Percentiles rank a stretch among this genome's conserved stretches.
These are phyloP conservation scores for Decorospora gaudefroyi DNA, from an alignment of 2,329 filamentous ascomycete genomes.

Conservation along the genomic window DNA sequence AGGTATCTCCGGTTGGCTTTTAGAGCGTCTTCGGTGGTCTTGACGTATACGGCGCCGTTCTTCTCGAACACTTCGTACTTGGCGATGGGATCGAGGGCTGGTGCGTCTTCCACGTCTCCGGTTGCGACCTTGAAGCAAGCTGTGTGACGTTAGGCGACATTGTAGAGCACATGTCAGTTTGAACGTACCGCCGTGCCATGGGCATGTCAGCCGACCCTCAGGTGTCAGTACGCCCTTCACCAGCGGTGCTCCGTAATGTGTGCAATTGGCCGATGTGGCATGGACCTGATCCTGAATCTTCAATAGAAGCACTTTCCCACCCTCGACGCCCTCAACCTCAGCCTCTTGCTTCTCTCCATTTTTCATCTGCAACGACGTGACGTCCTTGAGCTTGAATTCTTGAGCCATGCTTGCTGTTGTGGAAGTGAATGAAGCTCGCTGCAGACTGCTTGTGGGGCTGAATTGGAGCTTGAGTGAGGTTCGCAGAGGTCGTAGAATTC, in stretches of 20 bases:
- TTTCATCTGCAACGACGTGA: conserved; percentile 73
- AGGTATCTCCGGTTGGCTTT: conserved; percentile 75
- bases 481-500: conserved; percentile 31
- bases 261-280: conserved; percentile 81
- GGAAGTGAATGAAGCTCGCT: conserved; percentile 33
- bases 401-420: conserved; percentile 49
- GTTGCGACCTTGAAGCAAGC: conserved; percentile 91
- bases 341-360: conserved; percentile 84
- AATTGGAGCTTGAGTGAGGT: conserved; percentile 24
- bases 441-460: conserved; percentile 20
- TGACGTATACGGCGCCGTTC: conserved; percentile 82
- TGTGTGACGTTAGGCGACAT: conserved; percentile 43
- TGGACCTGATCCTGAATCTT: conserved; percentile 77
- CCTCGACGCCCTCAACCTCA: conserved; percentile 86
- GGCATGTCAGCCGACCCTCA: conserved; percentile 84
- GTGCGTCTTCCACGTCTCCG: conserved; percentile 93
- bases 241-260: conserved; percentile 89
- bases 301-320: conserved; percentile 82
- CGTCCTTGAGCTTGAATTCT: conserved; percentile 69
- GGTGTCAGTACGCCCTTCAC: conserved; percentile 81
- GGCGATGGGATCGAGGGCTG: conserved; percentile 82
- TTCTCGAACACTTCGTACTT: conserved; percentile 81
- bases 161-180: no score
- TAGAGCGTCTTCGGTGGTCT: conserved; percentile 76
- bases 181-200: conserved; percentile 84